Conservation (phyloP, 2,329 filamentous ascomycete species). For the Claviceps sp. region DNA sequence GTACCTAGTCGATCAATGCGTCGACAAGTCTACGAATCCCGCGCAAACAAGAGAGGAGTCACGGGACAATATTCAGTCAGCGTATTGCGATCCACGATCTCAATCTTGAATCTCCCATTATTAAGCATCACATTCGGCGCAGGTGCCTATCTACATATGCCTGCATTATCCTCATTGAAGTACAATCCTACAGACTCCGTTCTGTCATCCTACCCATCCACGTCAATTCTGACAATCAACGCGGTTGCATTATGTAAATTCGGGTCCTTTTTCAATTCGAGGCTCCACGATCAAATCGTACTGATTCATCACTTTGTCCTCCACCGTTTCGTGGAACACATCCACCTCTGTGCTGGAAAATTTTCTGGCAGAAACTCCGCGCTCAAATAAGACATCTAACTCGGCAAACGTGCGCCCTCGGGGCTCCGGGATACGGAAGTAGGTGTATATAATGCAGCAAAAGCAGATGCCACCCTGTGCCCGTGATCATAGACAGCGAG, state of each 20-base stretch:
- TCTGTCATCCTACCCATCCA: too few relatives aligned
- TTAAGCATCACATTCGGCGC: too few relatives aligned
- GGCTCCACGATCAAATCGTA: constrained; percentile 27
- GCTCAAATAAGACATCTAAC: constrained; percentile 73
- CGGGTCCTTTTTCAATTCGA: constrained; percentile 7
- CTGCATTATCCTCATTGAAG: too few relatives aligned
- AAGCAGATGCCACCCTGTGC: constrained; percentile 60
- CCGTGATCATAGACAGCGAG: background rate
- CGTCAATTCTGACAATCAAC: background rate
- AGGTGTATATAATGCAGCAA: constrained; percentile 64
- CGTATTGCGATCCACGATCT: too few relatives aligned
- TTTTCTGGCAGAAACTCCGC: constrained; percentile 54
- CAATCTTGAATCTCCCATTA: too few relatives aligned
- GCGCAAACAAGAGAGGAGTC: too few relatives aligned
- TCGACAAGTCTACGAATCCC: too few relatives aligned
- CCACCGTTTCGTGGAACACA: constrained; percentile 39
- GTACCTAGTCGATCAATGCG: too few relatives aligned
- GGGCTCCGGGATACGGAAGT: constrained; percentile 51
- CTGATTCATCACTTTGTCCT: constrained; percentile 31
- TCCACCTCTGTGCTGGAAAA: constrained; percentile 49
- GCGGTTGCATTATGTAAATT: background rate
- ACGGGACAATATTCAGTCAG: too few relatives aligned
- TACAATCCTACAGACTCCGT: too few relatives aligned
- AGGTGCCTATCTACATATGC: too few relatives aligned
- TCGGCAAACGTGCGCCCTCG: constrained; percentile 72